Evolutionary conservation across 768 basidiomycete species (phyloP), one percentile per base, ranked within the genome.

Genomic region (Amanita muscaria): DNA sequence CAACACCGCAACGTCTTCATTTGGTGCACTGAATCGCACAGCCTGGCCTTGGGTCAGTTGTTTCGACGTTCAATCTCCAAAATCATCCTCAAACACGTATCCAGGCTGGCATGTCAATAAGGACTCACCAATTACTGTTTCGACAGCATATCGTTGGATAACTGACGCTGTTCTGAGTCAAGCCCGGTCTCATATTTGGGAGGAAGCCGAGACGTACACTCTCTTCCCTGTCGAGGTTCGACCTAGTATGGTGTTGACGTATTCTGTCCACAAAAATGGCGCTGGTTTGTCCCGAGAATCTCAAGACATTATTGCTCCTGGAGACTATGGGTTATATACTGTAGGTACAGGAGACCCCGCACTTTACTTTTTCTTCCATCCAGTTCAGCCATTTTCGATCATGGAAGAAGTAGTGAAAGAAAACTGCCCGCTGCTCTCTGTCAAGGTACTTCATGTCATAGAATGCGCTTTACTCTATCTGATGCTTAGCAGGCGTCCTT

Each of bases 301-400:
- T 24, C 47, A 46, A 30, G 44, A 49, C 22, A 22, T 49, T n/a
- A 49, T 49, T 45, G 32, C 23, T 11, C 48, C 44, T 19, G 44
- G 44, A 31, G 48, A 49, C 35, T 49, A 46, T 49, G 48, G 44
- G 35, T 49, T 45, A 37, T 48, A 48, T 48, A 29, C 47, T 48
- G 45, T 22, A 48, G 47, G 47, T 36, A 36, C 37, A 36, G 32
- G 33, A 46, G 45, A 47, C 31, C 19, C 31, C 5, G 23, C 40
- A 30, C 40, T 42, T 14, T 42, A 47, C 31, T 31, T 15, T 31
- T 47, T 47, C 31, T 47, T 47, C 46, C 27, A 22, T 29, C 40
- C 27, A 14, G 15, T 21, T 34, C 40, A 3, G 9, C 42, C 40
- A 42, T 47, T 47, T 42, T 40, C 31, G 38, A 15, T 2, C 40